Evolutionary conservation across 2,329 filamentous ascomycete genomes (phyloP), one percentile per base, ranked within the genome.

Genomic region (Pezicula rhizophila): DNA sequence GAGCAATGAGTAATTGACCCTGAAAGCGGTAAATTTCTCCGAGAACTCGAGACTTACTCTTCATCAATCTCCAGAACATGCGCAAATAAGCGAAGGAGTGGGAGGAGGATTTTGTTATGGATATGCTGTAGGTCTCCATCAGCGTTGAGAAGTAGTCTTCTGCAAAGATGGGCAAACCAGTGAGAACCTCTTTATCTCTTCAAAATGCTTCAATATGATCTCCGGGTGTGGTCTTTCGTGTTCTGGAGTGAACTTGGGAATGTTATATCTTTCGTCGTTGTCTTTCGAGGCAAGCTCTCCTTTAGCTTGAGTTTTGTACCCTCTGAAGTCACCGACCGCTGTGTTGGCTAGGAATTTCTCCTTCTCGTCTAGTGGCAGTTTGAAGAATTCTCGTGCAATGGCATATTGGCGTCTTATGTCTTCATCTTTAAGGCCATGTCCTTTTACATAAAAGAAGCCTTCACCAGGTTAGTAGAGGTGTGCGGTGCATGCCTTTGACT

Each of bases 31-130:
- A 7, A 23, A 1, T 23, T 23, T 3, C 23, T 23, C 23, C 6
- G 6, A 23, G 23, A 7, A 7, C 23, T 23, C 6, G 23, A 23
- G 23, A 23, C 23, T 23, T 23, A 23, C 23, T 80, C 70, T 57
- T 83, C 78, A 35, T 78, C 0, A 75, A 84, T 66, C 57, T 84
- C 74, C 0, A 84, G 69, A 0, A 82, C 69, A 28, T 81, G 70
- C 4, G 80, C 79, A 48, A 83, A 79, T 1, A 84, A 72, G 1
- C 73, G 71, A 11, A 82, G 71, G 0, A 84, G 68, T 34, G 75
- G 75, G 7, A 76, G 68, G 0, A 81, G 72, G 4, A 82, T 72
- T 38, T 79, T 71, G 49, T 82, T 77, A 25, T 69, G 68, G 41
- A 69, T 63, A 42, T 50, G 41, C 14, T 8, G 28, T 12, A 31